A percentile compares a stretch with the other conserved stretches of the same genome.
phyloP scores from a whole-genome alignment of 495 filamentous ascomycete genomes.

The Rhypophila decipiens region DNA sequence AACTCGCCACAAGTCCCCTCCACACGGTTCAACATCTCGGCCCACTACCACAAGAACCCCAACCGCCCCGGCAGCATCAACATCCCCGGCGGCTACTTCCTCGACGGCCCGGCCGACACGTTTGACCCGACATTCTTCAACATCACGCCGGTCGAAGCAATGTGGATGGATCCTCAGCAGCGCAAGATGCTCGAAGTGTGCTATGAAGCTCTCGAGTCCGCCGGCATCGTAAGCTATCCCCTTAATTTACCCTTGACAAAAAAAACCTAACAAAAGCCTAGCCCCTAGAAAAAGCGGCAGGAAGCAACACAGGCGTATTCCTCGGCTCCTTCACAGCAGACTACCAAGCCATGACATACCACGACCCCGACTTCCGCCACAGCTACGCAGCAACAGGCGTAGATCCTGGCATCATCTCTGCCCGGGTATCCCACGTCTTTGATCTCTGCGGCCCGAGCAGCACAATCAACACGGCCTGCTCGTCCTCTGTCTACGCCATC shows the following conservation, averaged over 20 bases:
- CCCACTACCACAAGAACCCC: not conserved
- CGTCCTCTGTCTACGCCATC: slow-evolving; percentile 44
- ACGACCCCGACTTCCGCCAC: slow-evolving; percentile 20
- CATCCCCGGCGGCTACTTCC: not conserved
- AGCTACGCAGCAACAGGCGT: slow-evolving; percentile 23
- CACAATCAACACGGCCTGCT: slow-evolving; percentile 50
- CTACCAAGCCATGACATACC: slow-evolving; percentile 45
- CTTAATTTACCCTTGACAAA: no score
- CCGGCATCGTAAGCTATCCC: no score
- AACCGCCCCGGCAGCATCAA: not conserved
- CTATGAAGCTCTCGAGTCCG: slow-evolving; percentile 46
- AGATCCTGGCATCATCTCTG: slow-evolving; percentile 29
- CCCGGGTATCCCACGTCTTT: slow-evolving; percentile 47
- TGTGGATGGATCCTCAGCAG: slow-evolving; percentile 48
- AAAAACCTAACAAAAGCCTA: no score
- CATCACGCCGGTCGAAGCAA: slow-evolving; percentile 38
- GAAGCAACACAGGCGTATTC: slow-evolving; percentile 38
- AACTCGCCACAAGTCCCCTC: not conserved
- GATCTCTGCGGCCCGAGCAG: slow-evolving; percentile 35
- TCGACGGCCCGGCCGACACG: slow-evolving; percentile 16
- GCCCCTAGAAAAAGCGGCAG: slow-evolving; percentile 21
- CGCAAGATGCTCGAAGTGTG: slow-evolving; percentile 41
- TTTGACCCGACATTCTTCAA: slow-evolving; percentile 53
- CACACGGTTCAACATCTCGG: not conserved
- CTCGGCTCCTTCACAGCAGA: slow-evolving; percentile 44